Conservation (phyloP, 176 grass and related monocot genomes). For the Musa itinerans region DNA sequence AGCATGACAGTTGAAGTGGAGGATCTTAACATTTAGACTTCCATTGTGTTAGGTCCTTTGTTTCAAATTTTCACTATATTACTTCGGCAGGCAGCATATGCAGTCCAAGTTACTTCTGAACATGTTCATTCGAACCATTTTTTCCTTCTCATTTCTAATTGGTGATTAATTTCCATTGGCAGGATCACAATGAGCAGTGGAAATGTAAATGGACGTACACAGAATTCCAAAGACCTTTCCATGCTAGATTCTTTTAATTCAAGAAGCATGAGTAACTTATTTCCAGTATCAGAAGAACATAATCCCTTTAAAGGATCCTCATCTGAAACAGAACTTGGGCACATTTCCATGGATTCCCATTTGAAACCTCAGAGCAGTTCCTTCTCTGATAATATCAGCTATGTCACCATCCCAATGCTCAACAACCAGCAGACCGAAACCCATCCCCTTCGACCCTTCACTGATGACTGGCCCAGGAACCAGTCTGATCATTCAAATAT, state of each 20-base stretch:
- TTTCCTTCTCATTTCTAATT: no score
- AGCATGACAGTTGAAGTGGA: no score
- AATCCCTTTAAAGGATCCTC: background rate
- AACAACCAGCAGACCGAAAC: conserved; percentile 3
- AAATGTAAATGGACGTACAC: conserved; percentile 31
- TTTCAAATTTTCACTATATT: no score
- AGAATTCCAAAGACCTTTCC: conserved; percentile 38
- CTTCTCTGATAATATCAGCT: background rate
- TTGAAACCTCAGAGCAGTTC: background rate
- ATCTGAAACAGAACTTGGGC: background rate
- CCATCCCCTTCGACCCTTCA: conserved; percentile 56
- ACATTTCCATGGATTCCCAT: background rate
- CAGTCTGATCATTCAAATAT: conserved; percentile 1
- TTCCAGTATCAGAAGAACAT: conserved; percentile 52
- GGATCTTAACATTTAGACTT: no score
- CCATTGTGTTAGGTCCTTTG: no score
- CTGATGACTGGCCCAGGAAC: conserved; percentile 30
- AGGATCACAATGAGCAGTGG: conserved; percentile 44
- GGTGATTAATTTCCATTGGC: background rate
- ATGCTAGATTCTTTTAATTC: conserved; percentile 43
- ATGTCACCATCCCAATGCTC: background rate
- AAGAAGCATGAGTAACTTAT: conserved; percentile 5
- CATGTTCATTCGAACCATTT: no score
- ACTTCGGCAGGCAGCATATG: no score
- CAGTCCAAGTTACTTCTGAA: no score